Evolutionary conservation across 257 asterid species (phyloP), one percentile per base, ranked within the genome.

Genomic region (Thymus mandschuricus): DNA sequence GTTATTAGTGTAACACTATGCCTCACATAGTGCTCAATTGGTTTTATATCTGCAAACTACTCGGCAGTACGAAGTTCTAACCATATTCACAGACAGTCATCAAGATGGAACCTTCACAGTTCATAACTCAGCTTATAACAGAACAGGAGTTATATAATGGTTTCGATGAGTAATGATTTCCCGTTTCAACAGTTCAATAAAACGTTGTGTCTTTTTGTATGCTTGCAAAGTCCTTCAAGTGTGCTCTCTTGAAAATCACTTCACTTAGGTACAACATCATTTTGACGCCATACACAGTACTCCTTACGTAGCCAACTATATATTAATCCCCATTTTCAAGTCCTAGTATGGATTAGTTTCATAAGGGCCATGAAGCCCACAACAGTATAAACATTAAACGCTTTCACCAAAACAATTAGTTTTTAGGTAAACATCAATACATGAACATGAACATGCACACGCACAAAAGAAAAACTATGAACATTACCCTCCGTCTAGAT

Each of bases 401-500:
- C 21, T 21, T 21, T 21, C 21, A 50, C 66, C 7, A 64, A 45
- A 69, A 69, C 21, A 66, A 33, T 13, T 41, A 2, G 55, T 10
- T 10, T 63, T 33, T 46, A 10, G 15, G 5, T 49, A 45, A n/a
- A 65, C 8, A 33, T 50, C 28, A 69, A 38, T 38, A 55, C 58
- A 13, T 55, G 34, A 38, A 38, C 41, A 38, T 38, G 41, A 38
- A 38, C 41, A 38, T 38, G 41, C 50, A 51, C 60, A 51, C 9
- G 29, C 67, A 41, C 15, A 45, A 8, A 70, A 70, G 65, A 60
- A 70, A 72, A 44, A 45, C 51, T 45, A 45, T 62, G 59, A 74
- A 41, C 75, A 60, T 81, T 90, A 93, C 98, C 98, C 98, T 81
- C 98, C 98, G 76, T 93, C 98, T 49, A 93, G 80, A 76, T 91